phyloP scores from a whole-genome alignment of 2,329 filamentous ascomycete genomes.

The Colletotrichum tropicicola region DNA sequence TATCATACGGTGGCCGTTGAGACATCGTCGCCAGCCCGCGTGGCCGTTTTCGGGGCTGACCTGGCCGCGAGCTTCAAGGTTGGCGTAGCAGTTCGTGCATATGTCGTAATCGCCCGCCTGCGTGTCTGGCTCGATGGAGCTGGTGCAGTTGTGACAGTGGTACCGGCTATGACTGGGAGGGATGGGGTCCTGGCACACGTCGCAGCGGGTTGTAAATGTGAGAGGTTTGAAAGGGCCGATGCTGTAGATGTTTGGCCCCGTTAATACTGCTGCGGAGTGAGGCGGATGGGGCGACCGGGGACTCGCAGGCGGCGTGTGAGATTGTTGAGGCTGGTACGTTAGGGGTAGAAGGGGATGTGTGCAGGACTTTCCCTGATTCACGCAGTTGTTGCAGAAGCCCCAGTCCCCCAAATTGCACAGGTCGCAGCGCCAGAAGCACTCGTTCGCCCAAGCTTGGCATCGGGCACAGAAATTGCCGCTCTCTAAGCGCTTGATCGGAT shows the following conservation, averaged over 20 bases:
- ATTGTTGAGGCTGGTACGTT: constrained; percentile 61
- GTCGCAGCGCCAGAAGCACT: constrained; percentile 91
- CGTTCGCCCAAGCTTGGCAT: constrained; percentile 78
- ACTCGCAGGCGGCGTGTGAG: constrained; percentile 47
- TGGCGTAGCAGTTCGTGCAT: constrained; percentile 80
- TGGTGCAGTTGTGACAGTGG: constrained; percentile 82
- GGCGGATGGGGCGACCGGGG: constrained; percentile 53
- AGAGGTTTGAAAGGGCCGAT: constrained; percentile 72
- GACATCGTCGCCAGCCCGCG: constrained; percentile 85
- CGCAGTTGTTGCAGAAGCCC: constrained; percentile 91
- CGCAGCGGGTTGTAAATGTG: constrained; percentile 79
- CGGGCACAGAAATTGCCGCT: constrained; percentile 85
- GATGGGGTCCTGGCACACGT: constrained; percentile 79
- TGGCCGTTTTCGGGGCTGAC: constrained; percentile 81
- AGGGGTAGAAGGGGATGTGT: constrained; percentile 84
- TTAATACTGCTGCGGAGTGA: constrained; percentile 56
- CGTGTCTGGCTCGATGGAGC: constrained; percentile 54
- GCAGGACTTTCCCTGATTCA: constrained; percentile 83
- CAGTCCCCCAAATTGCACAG: constrained; percentile 91
- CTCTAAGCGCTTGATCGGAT: constrained; percentile 75
- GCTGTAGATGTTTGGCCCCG: constrained; percentile 53
- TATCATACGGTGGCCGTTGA: constrained; percentile 84
- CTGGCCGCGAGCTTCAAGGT: constrained; percentile 68
- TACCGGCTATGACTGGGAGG: constrained; percentile 74
- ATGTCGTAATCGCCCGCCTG: constrained; percentile 84